phyloP scores from a whole-genome alignment of 768 basidiomycete species.

The Termitomyces sp. region DNA sequence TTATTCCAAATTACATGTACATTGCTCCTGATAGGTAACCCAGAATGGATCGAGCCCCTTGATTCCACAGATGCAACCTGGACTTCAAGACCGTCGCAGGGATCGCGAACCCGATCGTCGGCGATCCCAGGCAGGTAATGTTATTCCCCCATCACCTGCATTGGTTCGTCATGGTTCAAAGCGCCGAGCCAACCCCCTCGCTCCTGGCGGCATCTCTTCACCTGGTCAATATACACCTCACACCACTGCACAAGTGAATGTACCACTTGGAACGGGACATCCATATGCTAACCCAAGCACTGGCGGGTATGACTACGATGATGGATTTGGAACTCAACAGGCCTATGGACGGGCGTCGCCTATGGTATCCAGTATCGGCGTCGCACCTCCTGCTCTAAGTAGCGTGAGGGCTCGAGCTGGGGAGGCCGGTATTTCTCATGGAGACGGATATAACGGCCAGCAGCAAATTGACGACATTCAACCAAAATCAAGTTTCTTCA shows the following conservation, averaged over 20 bases:
- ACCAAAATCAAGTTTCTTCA: conserved; percentile 55
- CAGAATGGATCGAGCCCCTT: conserved; percentile 62
- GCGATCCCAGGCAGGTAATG: conserved; percentile 54
- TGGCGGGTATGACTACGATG: conserved; percentile 70
- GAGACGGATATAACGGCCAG: conserved; percentile 56
- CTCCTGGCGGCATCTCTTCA: conserved; percentile 43
- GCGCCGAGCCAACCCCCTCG: conserved; percentile 57
- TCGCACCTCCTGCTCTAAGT: conserved; percentile 70
- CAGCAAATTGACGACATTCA: conserved; percentile 50
- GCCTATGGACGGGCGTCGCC: conserved; percentile 76
- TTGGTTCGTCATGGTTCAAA: conserved; percentile 77
- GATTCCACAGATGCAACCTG: conserved; percentile 57
- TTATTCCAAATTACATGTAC: conserved; percentile 3
- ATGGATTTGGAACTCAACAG: conserved; percentile 51
- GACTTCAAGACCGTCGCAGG: conserved; percentile 53
- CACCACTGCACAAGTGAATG: conserved; percentile 70
- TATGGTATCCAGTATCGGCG: conserved; percentile 71
- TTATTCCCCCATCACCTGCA: conserved; percentile 73
- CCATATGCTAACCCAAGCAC: conserved; percentile 65
- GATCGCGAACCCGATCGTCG: conserved; percentile 63
- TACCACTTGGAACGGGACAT: conserved; percentile 58
- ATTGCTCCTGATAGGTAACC: background rate
- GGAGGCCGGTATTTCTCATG: conserved; percentile 63
- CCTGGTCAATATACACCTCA: conserved; percentile 66
- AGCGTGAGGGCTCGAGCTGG: conserved; percentile 69